Base-by-base conservation (phyloP, 805 yeast species). In the Wickerhamiella occidentalis region DNA sequence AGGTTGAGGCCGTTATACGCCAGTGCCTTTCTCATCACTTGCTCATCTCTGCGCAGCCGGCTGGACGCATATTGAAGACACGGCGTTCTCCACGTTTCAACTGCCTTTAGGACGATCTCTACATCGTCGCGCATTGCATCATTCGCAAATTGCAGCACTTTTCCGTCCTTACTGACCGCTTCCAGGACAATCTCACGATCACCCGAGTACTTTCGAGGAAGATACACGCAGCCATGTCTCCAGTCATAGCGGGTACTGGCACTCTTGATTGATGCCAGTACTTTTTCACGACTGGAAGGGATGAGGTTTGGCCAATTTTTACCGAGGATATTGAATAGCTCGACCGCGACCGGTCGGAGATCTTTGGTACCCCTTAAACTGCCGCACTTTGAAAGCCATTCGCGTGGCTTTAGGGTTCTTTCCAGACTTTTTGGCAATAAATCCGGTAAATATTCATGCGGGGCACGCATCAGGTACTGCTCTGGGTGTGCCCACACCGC, bases 151-250 rank as follows among this genome's bases (percentile, higher is more conserved):
- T 42, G 15, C 5, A 42, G 37, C 7, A 26, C 37, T 13, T 11
- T 8, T 3, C 45, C 45, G 18, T 42, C 37, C 15, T 15, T 18
- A 3, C 12, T 13, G 17, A 42, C 45, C 1, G 45, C 45, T 17
- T 37, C 45, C 25, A 42, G 2, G n/a, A 42, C 37, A 15, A 42
- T 11, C 37, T 42, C 37, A 3, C 35, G 35, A 18, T 42, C 37
- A 17, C n/a, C 17, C 5, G 11, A 15, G 19, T 15, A 33, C 11
- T 33, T n/a, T 33, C 38, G 38, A 13, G 38, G 38, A 15, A 33
- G 4, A n/a, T 33, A 33, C 19, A 33, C 38, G 18, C 21, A 5
- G 19, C n/a, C 11, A 23, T 23, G 26, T 6, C 26, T 8, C 33
- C 5, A 11, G 13, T 29, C n/a, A 13, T 13, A 6, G 7, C 13